Base-by-base conservation (phyloP, 2,329 filamentous ascomycete species). In the Biscogniauxia sp. region DNA sequence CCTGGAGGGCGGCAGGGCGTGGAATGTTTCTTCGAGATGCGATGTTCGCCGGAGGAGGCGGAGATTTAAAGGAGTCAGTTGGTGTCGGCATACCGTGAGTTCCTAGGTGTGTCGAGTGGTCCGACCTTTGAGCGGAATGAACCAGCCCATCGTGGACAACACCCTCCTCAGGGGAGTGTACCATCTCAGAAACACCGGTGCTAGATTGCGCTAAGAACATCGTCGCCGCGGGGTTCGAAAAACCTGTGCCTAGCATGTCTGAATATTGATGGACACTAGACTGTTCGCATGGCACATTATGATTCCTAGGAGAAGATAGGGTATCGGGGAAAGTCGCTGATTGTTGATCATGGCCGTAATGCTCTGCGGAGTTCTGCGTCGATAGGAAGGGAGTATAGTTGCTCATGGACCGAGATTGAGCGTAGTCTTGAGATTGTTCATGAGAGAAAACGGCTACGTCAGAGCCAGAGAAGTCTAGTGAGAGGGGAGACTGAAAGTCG, bases 1-100 rank as follows among this genome's bases (percentile, higher is more conserved):
- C 76, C 26, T 79, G 77, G n/a, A 85, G 74, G 28, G 80, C 78
- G 26, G 82, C 76, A 1, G 80, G 79, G 3, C 77, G 78, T 56
- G 82, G 80, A 58, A 76, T 77, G 63, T 81, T 82, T 56, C 84
- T 78, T 53, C 84, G 79, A 19, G 79, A 79, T 17, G 83, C 84
- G 62, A 86, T 82, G 65, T 85, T 83, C 58, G 82, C 76, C 0
- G 79, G 77, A 9, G 78, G 77, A 11, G 81, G 79, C 0, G 82
- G 78, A 1, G 82, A 83, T 66, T 77, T 80, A 68, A 83, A 75
- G 26, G 77, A 70, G 53, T 77, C 74, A 2, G 69, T 67, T 5
- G 74, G 65, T 17, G 65, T 70, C 25, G 68, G 67, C 56, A 70
- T 67, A 51, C 65, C 68, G 55, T 66, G 68, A 25, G 59, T 59